Evolutionary conservation across 2,329 filamentous ascomycete genomes (phyloP), one percentile per base, ranked within the genome.

Genomic region (Akanthomyces muscarius): DNA sequence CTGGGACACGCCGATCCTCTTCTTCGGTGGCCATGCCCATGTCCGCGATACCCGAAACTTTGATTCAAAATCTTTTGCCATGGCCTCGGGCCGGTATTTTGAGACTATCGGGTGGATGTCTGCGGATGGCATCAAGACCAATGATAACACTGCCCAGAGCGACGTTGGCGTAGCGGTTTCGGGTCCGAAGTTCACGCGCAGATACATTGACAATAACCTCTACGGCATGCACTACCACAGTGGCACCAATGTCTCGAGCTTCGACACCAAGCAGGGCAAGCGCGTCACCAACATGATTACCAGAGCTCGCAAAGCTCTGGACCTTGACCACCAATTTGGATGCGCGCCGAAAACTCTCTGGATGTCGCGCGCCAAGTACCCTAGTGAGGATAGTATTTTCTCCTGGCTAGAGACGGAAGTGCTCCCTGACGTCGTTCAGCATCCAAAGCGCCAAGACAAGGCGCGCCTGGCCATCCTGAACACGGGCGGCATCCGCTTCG

Each of bases 31-130:
- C 0, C 94, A 98, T 71, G 87, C 87, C 1, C 94, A 98, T 72
- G 91, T 97, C 53, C 87, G 94, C 10, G 92, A 97, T 72, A 91
- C 91, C 68, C 85, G 85, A 47, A 86, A 83, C 64, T 97, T 91
- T 69, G 94, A 97, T 74, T 83, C 84, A 45, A 88, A 86, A 61
- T 86, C 93, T 0, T 88, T 90, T 66, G 93, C 89, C 1, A 80
- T 98, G 5, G 92, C 92, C 47, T 95, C 91, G 68, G 94, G 94
- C 4, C 85, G 94, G 0, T 98, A 97, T 74, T 89, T 97, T 80
- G 94, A 98, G 78, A 97, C 94, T 0, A 88, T 98, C 56, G 94
- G 94, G 2, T 98, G 95, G 83, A 87, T 95, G 84, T 96, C 92
- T 0, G 86, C 97, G 52, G 83, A 89, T 63, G 91, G 91, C 38